phyloP scores from a whole-genome alignment of 176 grass and related monocot genomes.

The Avena sativa region DNA sequence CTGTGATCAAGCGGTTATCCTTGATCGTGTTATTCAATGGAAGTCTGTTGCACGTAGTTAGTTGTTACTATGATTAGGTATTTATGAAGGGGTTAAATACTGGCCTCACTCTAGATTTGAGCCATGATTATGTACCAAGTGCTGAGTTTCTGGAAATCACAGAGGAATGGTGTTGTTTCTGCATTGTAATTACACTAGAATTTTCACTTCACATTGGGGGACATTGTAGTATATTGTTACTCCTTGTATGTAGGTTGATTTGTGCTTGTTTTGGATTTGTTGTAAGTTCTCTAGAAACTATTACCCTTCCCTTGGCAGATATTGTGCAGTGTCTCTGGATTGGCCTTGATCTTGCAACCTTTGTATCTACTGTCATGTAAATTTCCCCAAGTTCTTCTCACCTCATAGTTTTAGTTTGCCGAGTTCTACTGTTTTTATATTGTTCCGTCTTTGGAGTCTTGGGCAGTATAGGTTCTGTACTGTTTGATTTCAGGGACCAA shows the following conservation, averaged over 20 bases:
- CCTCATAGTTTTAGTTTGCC: not conserved
- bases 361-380: not conserved
- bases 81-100: not conserved
- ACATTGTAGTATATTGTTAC: not conserved
- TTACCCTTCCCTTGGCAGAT: not conserved
- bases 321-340: not conserved
- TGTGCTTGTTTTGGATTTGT: not conserved
- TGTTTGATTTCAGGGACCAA: not conserved
- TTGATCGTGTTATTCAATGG: not conserved
- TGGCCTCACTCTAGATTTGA: not conserved
- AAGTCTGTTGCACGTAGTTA: not conserved
- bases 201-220: not conserved
- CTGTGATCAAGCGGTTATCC: not conserved
- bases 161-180: not conserved
- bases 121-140: not conserved
- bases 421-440: conserved; percentile 1
- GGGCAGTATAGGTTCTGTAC: not conserved
- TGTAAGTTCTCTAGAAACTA: not conserved
- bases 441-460: not conserved
- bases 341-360: conserved; percentile 2
- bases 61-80: not conserved
- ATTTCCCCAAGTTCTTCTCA: not conserved
- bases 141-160: not conserved
- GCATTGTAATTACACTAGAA: not conserved
- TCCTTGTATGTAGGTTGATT: not conserved